A percentile compares a stretch with the other conserved stretches of the same genome.
Evolutionary conservation across 768 basidiomycete genomes (phyloP).

Genomic region (Leccinum truebloodii): DNA sequence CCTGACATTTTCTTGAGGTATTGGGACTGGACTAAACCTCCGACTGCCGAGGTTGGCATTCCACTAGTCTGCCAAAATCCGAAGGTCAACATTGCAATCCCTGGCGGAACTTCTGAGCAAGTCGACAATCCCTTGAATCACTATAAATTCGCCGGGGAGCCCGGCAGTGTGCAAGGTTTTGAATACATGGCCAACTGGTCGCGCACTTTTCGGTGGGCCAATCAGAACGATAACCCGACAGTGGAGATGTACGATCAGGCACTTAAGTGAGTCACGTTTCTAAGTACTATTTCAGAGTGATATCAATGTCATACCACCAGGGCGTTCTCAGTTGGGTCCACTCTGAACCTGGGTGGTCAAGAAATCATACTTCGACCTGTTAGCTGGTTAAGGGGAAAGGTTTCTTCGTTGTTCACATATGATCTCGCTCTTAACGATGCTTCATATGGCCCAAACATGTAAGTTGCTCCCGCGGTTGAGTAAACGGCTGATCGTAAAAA

Average conservation of each 20-base stretch:
- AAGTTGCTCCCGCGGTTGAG: neutral
- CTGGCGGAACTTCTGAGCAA: neutral
- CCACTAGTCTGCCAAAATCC: constrained; percentile 7
- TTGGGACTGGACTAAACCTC: constrained; percentile 18
- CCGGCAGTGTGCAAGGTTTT: neutral
- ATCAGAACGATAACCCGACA: neutral
- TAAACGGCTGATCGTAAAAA: neutral
- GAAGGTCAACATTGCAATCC: neutral
- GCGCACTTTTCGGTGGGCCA: constrained; percentile 20
- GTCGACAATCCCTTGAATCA: constrained; percentile 19
- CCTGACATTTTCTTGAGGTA: constrained; percentile 5
- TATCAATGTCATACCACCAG: neutral
- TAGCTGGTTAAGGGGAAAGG: constrained; percentile 19
- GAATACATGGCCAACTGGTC: constrained; percentile 12
- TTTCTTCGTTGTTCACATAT: constrained; percentile 18
- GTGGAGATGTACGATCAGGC: constrained; percentile 16
- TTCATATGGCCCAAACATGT: constrained; percentile 21
- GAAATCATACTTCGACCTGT: neutral
- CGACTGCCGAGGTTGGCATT: constrained; percentile 8
- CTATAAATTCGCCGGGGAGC: constrained; percentile 5
- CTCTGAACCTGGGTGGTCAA: neutral
- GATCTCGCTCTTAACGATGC: constrained; percentile 10
- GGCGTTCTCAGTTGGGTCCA: constrained; percentile 8
- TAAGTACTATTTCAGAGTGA: too few relatives aligned
- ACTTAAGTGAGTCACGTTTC: constrained; percentile 8